Conservation (phyloP, 176 grass and related monocot genomes). For the Musa troglodytarum region DNA sequence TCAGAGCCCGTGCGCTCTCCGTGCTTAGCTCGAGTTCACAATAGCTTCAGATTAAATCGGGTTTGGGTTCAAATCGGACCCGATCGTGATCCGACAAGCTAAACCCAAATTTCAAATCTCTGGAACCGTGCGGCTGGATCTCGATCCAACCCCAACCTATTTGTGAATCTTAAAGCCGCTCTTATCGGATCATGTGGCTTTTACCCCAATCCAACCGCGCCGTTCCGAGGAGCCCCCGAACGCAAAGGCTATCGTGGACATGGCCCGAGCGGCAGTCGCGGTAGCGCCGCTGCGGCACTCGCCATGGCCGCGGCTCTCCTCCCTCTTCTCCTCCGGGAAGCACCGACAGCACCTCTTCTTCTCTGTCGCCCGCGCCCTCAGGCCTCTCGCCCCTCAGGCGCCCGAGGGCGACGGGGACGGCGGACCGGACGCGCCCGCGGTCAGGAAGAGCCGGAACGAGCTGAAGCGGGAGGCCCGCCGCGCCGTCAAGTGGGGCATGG, state of each 20-base stretch:
- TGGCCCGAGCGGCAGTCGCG: conserved; percentile 26
- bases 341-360: conserved; percentile 27
- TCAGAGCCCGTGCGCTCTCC: not conserved
- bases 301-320: not conserved
- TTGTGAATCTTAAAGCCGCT: no score
- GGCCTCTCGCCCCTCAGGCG: conserved; percentile 23
- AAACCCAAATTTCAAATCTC: no score
- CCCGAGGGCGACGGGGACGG: conserved; percentile 29
- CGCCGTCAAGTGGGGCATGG: conserved; percentile 73
- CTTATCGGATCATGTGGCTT: no score
- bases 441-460: conserved; percentile 65
- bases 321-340: conserved; percentile 27
- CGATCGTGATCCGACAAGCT: no score
- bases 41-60: no score
- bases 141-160: no score
- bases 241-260: not conserved
- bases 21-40: not conserved
- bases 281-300: conserved; percentile 29
- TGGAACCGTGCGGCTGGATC: no score
- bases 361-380: conserved; percentile 23
- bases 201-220: not conserved
- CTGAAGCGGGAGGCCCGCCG: conserved; percentile 78
- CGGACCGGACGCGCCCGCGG: not conserved
- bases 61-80: no score
- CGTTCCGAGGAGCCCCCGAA: not conserved